Evolutionary conservation across 805 yeast species (phyloP).

Genomic region (Candida vaughaniae): DNA sequence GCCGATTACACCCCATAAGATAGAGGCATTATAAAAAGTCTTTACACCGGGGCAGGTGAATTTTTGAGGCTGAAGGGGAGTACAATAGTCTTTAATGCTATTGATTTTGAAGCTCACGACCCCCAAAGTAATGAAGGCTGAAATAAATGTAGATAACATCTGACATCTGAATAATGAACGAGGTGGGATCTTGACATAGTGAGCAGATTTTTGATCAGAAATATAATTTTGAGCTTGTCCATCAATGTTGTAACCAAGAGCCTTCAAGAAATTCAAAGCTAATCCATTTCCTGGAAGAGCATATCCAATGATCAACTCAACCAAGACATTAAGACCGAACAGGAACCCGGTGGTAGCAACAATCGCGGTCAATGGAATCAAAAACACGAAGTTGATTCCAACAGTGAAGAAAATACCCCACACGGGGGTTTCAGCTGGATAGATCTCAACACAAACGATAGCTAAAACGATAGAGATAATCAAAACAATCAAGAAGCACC

Average conservation of each 20-base stretch:
- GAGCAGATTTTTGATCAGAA: conserved; percentile 42
- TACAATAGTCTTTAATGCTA: conserved; percentile 34
- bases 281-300: conserved; percentile 57
- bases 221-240: conserved; percentile 60
- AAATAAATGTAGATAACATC: conserved; percentile 32
- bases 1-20: conserved; percentile 57
- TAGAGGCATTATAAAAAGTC: conserved; percentile 51
- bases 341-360: conserved; percentile 59
- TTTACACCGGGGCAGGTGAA: conserved; percentile 41
- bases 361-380: conserved; percentile 61
- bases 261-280: conserved; percentile 52
- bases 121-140: conserved; percentile 28
- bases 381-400: conserved; percentile 49
- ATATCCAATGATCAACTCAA: conserved; percentile 64
- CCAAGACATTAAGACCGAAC: conserved; percentile 59
- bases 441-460: conserved; percentile 44
- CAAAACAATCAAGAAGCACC: conserved; percentile 57
- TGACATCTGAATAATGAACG: conserved; percentile 53
- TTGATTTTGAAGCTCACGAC: conserved; percentile 39
- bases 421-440: conserved; percentile 56
- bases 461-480: conserved; percentile 43
- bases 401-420: conserved; percentile 62
- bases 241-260: conserved; percentile 53
- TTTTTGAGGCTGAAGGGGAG: conserved; percentile 29
- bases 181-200: conserved; percentile 63